phyloP scores from a whole-genome alignment of 139 green algal genomes.

The Nannochloris sp. region DNA sequence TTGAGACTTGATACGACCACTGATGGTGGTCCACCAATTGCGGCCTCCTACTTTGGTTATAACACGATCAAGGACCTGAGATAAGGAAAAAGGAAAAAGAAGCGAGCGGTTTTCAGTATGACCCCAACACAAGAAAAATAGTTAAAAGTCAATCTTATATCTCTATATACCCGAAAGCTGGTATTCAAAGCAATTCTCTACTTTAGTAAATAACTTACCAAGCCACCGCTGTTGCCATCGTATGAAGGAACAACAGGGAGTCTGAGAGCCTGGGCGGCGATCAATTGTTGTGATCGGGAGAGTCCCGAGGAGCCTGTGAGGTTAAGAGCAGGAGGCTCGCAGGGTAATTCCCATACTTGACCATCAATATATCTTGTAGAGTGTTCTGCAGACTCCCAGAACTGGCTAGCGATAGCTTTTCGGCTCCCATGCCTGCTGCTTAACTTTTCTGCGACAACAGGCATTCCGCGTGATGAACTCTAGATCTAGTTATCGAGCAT shows the following conservation, averaged over 20 bases:
- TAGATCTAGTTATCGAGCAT: no score
- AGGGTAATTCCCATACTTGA: slow-evolving; percentile 25
- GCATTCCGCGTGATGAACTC: slow-evolving; percentile 33
- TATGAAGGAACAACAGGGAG: slow-evolving; percentile 49
- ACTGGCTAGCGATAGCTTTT: slow-evolving; percentile 46
- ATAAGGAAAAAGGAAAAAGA: neutral
- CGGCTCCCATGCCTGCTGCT: slow-evolving; percentile 33
- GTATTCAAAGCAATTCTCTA: neutral
- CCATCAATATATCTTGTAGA: slow-evolving; percentile 39
- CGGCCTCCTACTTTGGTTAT: slow-evolving; percentile 34
- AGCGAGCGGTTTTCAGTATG: neutral
- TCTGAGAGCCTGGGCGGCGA: slow-evolving; percentile 51
- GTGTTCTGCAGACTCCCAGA: slow-evolving; percentile 49
- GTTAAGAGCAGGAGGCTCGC: slow-evolving; percentile 49
- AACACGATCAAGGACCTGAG: slow-evolving; percentile 67
- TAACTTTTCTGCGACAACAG: slow-evolving; percentile 51
- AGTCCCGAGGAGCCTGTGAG: slow-evolving; percentile 45
- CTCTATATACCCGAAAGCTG: neutral
- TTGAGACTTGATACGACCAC: slow-evolving; percentile 38
- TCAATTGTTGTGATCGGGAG: slow-evolving; percentile 52
- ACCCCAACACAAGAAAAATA: neutral
- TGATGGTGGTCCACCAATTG: slow-evolving; percentile 58
- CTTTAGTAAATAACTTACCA: slow-evolving; percentile 46
- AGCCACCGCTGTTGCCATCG: slow-evolving; percentile 40
- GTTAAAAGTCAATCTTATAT: neutral